Evolutionary conservation across 169 alveolate genomes (phyloP).

Genomic region (Plasmodium fragile): DNA sequence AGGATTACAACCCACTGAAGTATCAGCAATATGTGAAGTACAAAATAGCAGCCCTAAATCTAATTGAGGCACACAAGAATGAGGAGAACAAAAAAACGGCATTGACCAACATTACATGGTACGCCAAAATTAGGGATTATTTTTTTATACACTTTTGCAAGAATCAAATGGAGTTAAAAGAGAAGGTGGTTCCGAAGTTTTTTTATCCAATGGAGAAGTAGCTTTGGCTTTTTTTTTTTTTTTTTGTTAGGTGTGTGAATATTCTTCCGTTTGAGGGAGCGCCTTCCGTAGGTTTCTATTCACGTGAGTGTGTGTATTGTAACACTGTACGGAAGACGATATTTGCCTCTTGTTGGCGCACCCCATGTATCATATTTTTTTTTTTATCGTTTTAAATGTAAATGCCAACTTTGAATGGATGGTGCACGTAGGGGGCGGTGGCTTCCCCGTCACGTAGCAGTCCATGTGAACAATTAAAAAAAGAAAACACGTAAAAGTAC

Average conservation of each 20-base stretch:
- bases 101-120: conserved; percentile 71
- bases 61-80: conserved; percentile 67
- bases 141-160: conserved; percentile 67
- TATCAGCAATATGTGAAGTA: conserved; percentile 44
- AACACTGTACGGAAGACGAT: not conserved
- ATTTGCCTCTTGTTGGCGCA: not conserved
- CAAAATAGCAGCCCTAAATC: conserved; percentile 61
- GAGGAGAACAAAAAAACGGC: conserved; percentile 73
- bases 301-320: not conserved
- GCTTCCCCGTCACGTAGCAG: not conserved
- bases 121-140: conserved; percentile 66
- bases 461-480: not conserved
- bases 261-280: not conserved
- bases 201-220: conserved; percentile 68
- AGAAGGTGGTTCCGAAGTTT: conserved; percentile 65
- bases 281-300: not conserved
- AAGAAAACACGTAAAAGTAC: not conserved
- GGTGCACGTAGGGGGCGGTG: not conserved
- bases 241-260: not conserved
- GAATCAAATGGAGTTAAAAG: conserved; percentile 63
- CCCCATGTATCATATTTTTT: not conserved
- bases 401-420: not conserved
- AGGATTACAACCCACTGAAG: conserved; percentile 70
- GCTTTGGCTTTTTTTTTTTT: not conserved
- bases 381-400: not conserved